Percentiles rank a stretch among this genome's conserved stretches.
Conservation (phyloP, 2,329 filamentous ascomycete genomes). For the Fusarium avenaceum region DNA sequence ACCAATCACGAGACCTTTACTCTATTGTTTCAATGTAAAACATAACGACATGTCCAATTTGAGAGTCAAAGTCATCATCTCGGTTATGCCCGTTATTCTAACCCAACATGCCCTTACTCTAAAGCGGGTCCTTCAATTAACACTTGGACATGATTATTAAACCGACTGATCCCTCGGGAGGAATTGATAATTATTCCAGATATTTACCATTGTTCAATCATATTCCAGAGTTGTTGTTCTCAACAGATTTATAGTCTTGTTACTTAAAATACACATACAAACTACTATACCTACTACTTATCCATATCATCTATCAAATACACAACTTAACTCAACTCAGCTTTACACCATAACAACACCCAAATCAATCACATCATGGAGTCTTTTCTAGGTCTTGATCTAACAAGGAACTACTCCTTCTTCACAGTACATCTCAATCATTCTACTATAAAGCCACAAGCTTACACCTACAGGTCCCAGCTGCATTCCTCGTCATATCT, state of each 20-base stretch:
- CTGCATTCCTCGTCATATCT: conserved; percentile 54
- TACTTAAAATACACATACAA: conserved; percentile 8
- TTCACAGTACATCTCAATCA: conserved; percentile 45
- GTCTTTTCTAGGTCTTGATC: conserved; percentile 52
- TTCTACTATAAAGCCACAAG: not conserved
- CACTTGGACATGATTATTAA: conserved; percentile 35
- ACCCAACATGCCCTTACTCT: conserved; percentile 23
- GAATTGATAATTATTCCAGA: conserved; percentile 35
- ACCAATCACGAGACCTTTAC: not conserved
- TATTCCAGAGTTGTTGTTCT: conserved; percentile 5
- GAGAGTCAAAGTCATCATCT: not conserved
- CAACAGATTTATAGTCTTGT: conserved; percentile 20
- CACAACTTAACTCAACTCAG: not conserved
- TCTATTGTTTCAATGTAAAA: not conserved
- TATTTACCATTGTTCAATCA: not conserved
- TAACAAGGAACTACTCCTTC: conserved; percentile 55
- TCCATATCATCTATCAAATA: too few relatives aligned
- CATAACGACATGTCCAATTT: not conserved
- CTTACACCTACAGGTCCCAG: conserved; percentile 55
- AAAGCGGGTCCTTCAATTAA: conserved; percentile 16
- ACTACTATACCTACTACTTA: too few relatives aligned
- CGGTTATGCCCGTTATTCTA: conserved; percentile 29
- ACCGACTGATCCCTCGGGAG: conserved; percentile 10
- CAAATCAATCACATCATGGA: conserved; percentile 45
- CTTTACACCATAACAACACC: not conserved